Evolutionary conservation across 2,329 filamentous ascomycete genomes (phyloP).

Genomic region (Scytalidium lignicola): DNA sequence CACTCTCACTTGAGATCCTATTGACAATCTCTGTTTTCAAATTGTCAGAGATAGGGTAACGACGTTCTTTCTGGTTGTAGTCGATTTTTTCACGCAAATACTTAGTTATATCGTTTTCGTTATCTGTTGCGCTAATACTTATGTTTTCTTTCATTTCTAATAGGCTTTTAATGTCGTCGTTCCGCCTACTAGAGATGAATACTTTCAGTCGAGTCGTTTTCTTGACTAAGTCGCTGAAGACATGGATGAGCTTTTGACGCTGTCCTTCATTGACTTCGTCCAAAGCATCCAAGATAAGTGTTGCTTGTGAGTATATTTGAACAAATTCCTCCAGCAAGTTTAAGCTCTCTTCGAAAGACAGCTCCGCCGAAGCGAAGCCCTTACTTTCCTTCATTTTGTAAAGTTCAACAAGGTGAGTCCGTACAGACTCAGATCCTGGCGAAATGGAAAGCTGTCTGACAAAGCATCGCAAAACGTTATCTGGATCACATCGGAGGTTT

Average conservation of each 20-base stretch:
- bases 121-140: constrained; percentile 23
- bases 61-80: background rate
- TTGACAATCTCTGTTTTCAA: constrained; percentile 15
- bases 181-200: constrained; percentile 30
- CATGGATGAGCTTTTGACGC: constrained; percentile 22
- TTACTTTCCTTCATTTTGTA: constrained; percentile 1
- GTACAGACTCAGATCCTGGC: constrained; percentile 10
- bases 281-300: constrained; percentile 30
- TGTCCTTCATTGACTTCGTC: constrained; percentile 29
- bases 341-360: constrained; percentile 12
- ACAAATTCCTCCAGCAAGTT: constrained; percentile 19
- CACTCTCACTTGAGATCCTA: constrained; percentile 17
- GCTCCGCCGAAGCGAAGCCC: constrained; percentile 8
- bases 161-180: constrained; percentile 21
- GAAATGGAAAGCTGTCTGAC: constrained; percentile 24
- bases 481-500: constrained; percentile 19
- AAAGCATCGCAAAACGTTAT: constrained; percentile 27
- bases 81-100: constrained; percentile 16
- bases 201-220: constrained; percentile 25
- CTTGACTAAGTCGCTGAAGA: constrained; percentile 19
- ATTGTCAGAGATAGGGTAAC: background rate
- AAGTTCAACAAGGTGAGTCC: constrained; percentile 7
- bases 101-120: constrained; percentile 24
- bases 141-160: constrained; percentile 19
- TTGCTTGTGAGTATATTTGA: constrained; percentile 26